phyloP scores from a whole-genome alignment of 1,139 yeast species.

The Pneumocystis oryctolagi region DNA sequence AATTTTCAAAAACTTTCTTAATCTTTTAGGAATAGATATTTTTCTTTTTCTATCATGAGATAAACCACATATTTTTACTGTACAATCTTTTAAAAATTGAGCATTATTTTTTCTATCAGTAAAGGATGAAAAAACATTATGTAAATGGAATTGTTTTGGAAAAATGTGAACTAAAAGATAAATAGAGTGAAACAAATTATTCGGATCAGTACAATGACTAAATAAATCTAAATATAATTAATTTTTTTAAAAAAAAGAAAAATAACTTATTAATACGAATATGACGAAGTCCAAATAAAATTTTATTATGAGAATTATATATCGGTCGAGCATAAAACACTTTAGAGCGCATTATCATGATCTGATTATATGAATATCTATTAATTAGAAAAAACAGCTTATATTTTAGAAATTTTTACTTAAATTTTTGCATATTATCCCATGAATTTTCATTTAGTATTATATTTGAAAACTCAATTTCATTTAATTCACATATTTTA shows the following conservation, averaged over 20 bases:
- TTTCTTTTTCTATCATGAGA: neutral
- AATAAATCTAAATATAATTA: constrained; percentile 3
- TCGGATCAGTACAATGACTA: neutral
- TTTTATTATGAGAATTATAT: constrained; percentile 1
- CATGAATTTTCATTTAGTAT: neutral
- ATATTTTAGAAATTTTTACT: neutral
- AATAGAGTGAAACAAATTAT: constrained; percentile 5
- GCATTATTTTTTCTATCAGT: constrained; percentile 5
- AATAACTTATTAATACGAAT: neutral
- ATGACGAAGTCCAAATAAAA: constrained; percentile 7
- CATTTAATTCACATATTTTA: neutral
- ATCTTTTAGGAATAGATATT: constrained; percentile 6
- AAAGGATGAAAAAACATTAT: constrained; percentile 10
- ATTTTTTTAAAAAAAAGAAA: neutral
- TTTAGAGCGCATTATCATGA: constrained; percentile 10
- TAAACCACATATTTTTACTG: neutral
- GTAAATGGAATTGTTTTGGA: constrained; percentile 13
- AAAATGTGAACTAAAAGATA: constrained; percentile 11
- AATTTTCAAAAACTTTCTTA: constrained; percentile 7
- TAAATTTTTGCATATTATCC: neutral
- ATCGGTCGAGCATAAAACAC: constrained; percentile 10
- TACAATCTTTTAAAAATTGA: constrained; percentile 6
- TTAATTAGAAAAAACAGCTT: neutral
- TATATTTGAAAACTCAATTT: neutral
- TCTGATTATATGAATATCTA: constrained; percentile 3